A percentile compares a stretch with the other conserved stretches of the same genome.
phyloP scores from a whole-genome alignment of 768 basidiomycete species.

The Austroboletus festivus region DNA sequence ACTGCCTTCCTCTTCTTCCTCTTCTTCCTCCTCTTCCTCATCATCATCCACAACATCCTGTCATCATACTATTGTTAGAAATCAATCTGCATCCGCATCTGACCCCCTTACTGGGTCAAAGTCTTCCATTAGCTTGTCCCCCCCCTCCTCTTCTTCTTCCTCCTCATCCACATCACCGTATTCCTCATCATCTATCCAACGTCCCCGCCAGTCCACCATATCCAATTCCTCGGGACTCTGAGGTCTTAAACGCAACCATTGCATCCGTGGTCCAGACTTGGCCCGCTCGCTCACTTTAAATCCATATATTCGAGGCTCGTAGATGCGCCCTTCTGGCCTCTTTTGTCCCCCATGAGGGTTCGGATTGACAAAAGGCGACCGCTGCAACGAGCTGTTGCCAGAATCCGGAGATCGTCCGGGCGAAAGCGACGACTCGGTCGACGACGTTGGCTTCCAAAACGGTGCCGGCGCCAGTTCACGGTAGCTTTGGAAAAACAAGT shows the following conservation, averaged over 20 bases:
- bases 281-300: slow-evolving; percentile 97
- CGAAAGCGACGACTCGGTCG: slow-evolving; percentile 49
- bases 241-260: slow-evolving; percentile 89
- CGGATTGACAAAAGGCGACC: slow-evolving; percentile 74
- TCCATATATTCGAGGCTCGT: slow-evolving; percentile 91
- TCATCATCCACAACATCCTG: slow-evolving; percentile 58
- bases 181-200: slow-evolving; percentile 79
- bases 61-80: slow-evolving; percentile 13
- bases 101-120: slow-evolving; percentile 66
- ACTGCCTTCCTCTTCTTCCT: slow-evolving; percentile 30
- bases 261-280: slow-evolving; percentile 94
- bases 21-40: slow-evolving; percentile 54
- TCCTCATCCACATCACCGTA: slow-evolving; percentile 65
- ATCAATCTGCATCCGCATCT: not conserved
- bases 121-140: slow-evolving; percentile 80
- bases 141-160: slow-evolving; percentile 43
- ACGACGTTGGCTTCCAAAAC: slow-evolving; percentile 75
- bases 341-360: slow-evolving; percentile 90
- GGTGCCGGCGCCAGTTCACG: slow-evolving; percentile 92
- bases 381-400: slow-evolving; percentile 45
- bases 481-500: slow-evolving; percentile 97
- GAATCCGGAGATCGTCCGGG: slow-evolving; percentile 54
- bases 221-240: slow-evolving; percentile 78
- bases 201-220: slow-evolving; percentile 84
- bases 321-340: slow-evolving; percentile 80